Conservation (phyloP, 768 basidiomycete species). For the Hypholoma fasciculare region DNA sequence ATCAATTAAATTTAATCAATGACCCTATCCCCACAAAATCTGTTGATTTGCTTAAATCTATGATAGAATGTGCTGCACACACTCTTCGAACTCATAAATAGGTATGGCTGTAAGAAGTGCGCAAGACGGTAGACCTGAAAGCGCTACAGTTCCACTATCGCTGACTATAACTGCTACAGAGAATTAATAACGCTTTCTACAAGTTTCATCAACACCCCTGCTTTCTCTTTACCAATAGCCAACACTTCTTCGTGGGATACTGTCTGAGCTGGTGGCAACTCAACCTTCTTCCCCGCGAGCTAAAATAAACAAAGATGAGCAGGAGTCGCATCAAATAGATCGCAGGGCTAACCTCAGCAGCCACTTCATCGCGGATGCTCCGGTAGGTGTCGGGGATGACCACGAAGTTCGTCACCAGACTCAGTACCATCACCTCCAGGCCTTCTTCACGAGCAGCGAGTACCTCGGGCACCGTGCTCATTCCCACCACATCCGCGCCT, state of each 20-base stretch:
- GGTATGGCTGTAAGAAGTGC: too few relatives aligned
- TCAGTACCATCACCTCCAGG: conserved; percentile 74
- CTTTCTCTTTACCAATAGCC: conserved; percentile 61
- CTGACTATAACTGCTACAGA: neutral
- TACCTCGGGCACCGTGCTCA: conserved; percentile 93
- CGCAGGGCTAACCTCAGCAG: conserved; percentile 63
- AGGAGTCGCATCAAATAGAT: neutral
- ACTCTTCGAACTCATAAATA: too few relatives aligned
- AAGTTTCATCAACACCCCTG: conserved; percentile 67
- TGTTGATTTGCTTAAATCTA: too few relatives aligned
- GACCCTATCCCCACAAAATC: neutral
- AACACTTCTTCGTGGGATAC: conserved; percentile 86
- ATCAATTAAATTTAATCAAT: neutral
- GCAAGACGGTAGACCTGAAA: too few relatives aligned
- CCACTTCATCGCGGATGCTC: conserved; percentile 73
- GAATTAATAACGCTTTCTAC: conserved; percentile 63
- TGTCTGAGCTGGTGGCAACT: conserved; percentile 38
- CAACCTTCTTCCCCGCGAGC: conserved; percentile 60
- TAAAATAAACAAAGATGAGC: conserved; percentile 23
- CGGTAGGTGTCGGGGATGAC: conserved; percentile 68
- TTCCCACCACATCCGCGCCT: conserved; percentile 91
- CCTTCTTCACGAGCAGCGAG: conserved; percentile 77
- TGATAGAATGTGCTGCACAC: too few relatives aligned
- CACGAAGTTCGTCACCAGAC: conserved; percentile 85
- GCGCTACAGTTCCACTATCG: too few relatives aligned